Percentiles rank a stretch among this genome's conserved stretches.
Evolutionary conservation across 2,329 filamentous ascomycete genomes (phyloP).

Genomic region (Coccinonectria pachysandricola): DNA sequence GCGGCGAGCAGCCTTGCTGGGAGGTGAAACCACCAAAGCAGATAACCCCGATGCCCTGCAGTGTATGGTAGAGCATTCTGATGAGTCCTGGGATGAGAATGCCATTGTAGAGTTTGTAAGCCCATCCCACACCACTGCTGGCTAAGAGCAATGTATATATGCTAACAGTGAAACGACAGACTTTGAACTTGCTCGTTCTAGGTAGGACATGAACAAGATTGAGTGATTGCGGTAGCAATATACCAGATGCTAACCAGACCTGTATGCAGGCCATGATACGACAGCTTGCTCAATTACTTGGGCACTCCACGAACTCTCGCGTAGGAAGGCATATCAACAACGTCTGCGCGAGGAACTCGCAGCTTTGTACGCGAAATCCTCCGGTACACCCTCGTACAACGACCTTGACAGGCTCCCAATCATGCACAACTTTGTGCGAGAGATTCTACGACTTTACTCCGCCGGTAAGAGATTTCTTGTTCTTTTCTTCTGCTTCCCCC

Average conservation of each 20-base stretch:
- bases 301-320: slow-evolving; percentile 30
- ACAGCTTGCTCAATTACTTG: slow-evolving; percentile 33
- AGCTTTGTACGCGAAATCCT: slow-evolving; percentile 6
- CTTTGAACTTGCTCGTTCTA: slow-evolving; percentile 33
- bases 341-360: slow-evolving; percentile 29
- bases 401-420: slow-evolving; percentile 25
- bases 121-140: neutral
- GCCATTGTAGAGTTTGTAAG: slow-evolving; percentile 20
- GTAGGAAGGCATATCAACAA: slow-evolving; percentile 25
- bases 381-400: slow-evolving; percentile 6
- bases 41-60: slow-evolving; percentile 17
- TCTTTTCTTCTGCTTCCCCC: too few species aligned
- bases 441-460: slow-evolving; percentile 32
- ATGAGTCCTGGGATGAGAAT: slow-evolving; percentile 13
- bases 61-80: slow-evolving; percentile 24
- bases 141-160: neutral
- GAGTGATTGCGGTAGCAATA: too few species aligned
- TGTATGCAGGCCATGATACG: slow-evolving; percentile 31
- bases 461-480: too few species aligned
- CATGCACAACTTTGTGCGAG: slow-evolving; percentile 32
- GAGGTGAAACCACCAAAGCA: neutral
- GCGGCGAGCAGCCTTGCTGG: slow-evolving; percentile 3
- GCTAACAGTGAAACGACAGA: slow-evolving; percentile 24
- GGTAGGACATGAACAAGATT: too few species aligned
- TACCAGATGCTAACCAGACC: too few species aligned